Base-by-base conservation (phyloP, 352 stramenopile genomes). In the Saprolegnia diclina region DNA sequence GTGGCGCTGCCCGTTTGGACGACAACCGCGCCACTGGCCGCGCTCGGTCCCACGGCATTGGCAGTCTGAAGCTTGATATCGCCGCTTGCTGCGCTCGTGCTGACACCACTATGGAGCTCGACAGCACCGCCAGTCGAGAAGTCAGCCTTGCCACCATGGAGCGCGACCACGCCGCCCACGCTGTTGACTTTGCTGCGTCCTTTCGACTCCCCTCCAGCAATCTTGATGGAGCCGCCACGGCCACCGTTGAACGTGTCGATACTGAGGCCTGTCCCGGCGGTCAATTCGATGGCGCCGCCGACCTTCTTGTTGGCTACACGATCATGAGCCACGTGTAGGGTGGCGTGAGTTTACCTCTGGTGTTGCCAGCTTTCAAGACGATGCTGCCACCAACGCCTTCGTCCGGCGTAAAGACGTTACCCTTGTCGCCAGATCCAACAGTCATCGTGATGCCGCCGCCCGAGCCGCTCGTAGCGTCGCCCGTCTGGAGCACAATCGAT, bases 331-430 rank as follows among this genome's bases (percentile, higher is more conserved):
- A 66, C 26, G 35, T 3, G 38, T 38, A 37, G 38, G 18, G 18
- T 0, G 48, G 26, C 26, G 40, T 54, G n/a, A 61, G 64, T 73
- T 55, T 74, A 90, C 81, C 83, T 40, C 74, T 85, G 45, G 75
- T 79, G 72, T 92, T 78, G n/a, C 84, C 84, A 67, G 84, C 84
- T 65, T 79, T 83, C 26, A 89, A 45, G 54, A 87, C 89, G 52
- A 77, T 77, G 57, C 81, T 74, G 29, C 79, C 79, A 53, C 79
- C 79, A 35, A 35, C 29, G 29, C 29, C 29, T 35, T 35, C 29
- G 29, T 35, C 29, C 29, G 29, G 29, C 29, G 29, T 35, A 35
- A 35, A 35, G 29, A 35, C 29, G 64, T 75, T 74, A 11, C 38
- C 42, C 13, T 46, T 65, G 18, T 48, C 35, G 45, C 56, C 62